Evolutionary conservation across 2,329 filamentous ascomycete genomes (phyloP).

Genomic region (Colletotrichum sp.): DNA sequence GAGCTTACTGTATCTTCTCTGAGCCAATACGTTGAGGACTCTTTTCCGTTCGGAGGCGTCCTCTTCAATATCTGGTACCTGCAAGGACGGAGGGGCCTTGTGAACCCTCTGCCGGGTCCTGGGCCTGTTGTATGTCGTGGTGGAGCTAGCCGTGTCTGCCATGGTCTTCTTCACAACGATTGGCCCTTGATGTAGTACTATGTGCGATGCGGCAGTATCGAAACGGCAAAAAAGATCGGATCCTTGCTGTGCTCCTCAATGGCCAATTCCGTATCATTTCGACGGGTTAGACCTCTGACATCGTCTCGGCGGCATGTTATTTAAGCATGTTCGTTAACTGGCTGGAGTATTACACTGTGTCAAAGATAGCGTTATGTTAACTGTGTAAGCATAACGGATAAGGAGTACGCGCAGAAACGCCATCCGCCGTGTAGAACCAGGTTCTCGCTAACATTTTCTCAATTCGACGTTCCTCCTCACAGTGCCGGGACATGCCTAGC

Average conservation of each 20-base stretch:
- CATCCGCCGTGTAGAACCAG: neutral
- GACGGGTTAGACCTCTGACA: no score
- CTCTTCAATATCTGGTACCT: constrained; percentile 53
- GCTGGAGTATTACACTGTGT: neutral
- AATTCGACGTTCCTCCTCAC: neutral
- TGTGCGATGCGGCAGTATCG: neutral
- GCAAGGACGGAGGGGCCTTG: constrained; percentile 44
- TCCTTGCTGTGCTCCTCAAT: neutral
- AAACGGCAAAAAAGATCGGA: neutral
- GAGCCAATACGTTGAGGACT: constrained; percentile 58
- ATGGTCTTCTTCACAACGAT: neutral
- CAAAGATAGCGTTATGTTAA: neutral
- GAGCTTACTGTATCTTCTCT: constrained; percentile 54
- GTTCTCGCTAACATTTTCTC: neutral
- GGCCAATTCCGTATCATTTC: neutral
- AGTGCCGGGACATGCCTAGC: neutral
- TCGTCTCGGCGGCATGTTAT: neutral
- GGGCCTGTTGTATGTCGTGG: neutral
- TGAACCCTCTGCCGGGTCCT: constrained; percentile 41
- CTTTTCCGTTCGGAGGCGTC: constrained; percentile 59
- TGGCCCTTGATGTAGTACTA: neutral
- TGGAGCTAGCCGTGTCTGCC: neutral
- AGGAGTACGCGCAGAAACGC: neutral
- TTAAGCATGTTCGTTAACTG: neutral
- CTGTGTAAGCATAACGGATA: constrained; percentile 11